Conservation (phyloP, 257 asterid genomes). For the Primulina tabacum region DNA sequence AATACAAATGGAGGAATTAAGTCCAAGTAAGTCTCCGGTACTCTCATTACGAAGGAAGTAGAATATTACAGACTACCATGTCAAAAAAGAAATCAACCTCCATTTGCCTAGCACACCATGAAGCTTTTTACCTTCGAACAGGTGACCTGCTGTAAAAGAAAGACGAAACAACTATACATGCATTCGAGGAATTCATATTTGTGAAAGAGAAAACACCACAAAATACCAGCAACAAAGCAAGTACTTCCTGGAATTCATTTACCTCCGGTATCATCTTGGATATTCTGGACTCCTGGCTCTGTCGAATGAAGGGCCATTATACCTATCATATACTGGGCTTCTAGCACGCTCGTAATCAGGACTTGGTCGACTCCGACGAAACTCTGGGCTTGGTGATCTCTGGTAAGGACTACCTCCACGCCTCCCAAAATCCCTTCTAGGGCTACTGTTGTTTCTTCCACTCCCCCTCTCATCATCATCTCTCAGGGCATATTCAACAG, state of each 20-base stretch:
- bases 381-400: slow-evolving; percentile 68
- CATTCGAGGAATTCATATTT: not conserved
- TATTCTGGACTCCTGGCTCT: slow-evolving; percentile 68
- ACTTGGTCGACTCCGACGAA: slow-evolving; percentile 60
- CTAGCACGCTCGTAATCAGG: slow-evolving; percentile 77
- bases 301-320: slow-evolving; percentile 51
- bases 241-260: slow-evolving; percentile 2
- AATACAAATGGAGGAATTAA: slow-evolving; percentile 20
- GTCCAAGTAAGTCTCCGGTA: not conserved
- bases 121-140: slow-evolving; percentile 44
- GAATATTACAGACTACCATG: slow-evolving; percentile 22
- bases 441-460: slow-evolving; percentile 45
- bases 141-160: slow-evolving; percentile 51
- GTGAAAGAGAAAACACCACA: not conserved
- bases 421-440: slow-evolving; percentile 62
- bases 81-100: not conserved
- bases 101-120: slow-evolving; percentile 7
- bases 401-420: slow-evolving; percentile 51
- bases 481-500: slow-evolving; percentile 91
- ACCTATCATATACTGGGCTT: slow-evolving; percentile 66
- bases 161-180: not conserved
- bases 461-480: slow-evolving; percentile 75
- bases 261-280: slow-evolving; percentile 70
- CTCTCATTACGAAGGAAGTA: not conserved
- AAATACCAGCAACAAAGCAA: slow-evolving; percentile 12